Evolutionary conservation across 1,139 yeast species (phyloP).

Genomic region (Geotrichum aggregatum): DNA sequence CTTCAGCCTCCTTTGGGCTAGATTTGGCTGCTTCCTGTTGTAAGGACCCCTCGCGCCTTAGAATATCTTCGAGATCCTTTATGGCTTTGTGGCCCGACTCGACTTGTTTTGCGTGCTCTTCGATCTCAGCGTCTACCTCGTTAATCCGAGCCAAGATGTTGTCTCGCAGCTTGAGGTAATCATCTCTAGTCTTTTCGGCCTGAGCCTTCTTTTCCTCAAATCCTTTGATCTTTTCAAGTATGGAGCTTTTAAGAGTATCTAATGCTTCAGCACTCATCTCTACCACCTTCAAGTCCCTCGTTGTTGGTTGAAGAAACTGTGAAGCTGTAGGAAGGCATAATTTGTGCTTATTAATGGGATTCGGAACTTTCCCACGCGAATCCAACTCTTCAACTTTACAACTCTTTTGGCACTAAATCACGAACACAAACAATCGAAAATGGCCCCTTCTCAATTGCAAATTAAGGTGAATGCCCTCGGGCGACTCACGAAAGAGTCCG

Average conservation of each 20-base stretch:
- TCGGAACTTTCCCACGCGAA: too few species aligned
- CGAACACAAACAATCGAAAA: too few species aligned
- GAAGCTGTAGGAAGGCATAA: too few species aligned
- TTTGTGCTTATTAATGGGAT: too few species aligned
- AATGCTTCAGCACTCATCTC: constrained; percentile 6
- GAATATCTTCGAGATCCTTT: constrained; percentile 33
- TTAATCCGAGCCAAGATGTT: constrained; percentile 51
- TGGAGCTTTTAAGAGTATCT: constrained; percentile 3
- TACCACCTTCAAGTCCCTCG: too few species aligned
- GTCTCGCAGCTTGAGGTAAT: constrained; percentile 12
- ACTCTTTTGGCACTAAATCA: too few species aligned
- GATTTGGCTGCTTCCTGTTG: constrained; percentile 18
- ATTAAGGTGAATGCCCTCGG: constrained; percentile 73
- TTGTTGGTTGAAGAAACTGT: too few species aligned
- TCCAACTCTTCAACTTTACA: too few species aligned
- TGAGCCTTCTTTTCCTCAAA: constrained; percentile 11
- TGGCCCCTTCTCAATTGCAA: constrained; percentile 75
- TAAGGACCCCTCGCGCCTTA: constrained; percentile 13
- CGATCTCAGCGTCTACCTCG: constrained; percentile 44
- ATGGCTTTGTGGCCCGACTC: constrained; percentile 45
- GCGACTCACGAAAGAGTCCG: constrained; percentile 69
- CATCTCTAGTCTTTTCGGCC: constrained; percentile 10
- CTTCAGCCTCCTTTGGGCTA: constrained; percentile 14
- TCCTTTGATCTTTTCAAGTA: constrained; percentile 7
- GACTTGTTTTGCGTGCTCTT: constrained; percentile 44